Base-by-base conservation (phyloP, 371 early-diverging fungal species). In the Mortierella sp. region DNA sequence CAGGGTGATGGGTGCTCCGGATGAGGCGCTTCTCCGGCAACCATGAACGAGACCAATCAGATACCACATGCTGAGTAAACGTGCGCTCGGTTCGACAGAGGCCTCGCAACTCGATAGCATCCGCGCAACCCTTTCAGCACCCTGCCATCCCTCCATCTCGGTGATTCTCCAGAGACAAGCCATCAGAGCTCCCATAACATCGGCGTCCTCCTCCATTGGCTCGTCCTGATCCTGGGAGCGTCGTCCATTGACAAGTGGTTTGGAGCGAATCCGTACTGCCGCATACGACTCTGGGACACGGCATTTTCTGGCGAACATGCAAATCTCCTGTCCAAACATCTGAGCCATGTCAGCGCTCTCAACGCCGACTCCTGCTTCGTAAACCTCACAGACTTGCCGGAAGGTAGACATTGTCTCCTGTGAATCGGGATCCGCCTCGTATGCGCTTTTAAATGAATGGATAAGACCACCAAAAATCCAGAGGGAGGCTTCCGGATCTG, bases 391-490 rank as follows among this genome's bases (percentile, higher is more conserved):
- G 49, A 87, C 82, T 29, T 77, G 75, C n/a, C 68, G 75, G 65
- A 87, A 87, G 75, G 83, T 82, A 18, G 48, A 54, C 7, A 72
- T 54, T 38, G 83, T 77, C 49, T 80, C 80, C 1, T 73, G 56
- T 35, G 74, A 65, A 1, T 76, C 78, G 12, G 83, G 82, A 44
- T 82, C 78, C 8, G 46, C 54, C 27, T 87, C 87, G 35, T 80
- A 87, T 0, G 87, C 87, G 21, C 55, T 70, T 48, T 87, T 87
- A 74, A 87, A 87, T n/a, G 82, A 83, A 38, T 82, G 87, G 4
- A 82, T 76, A 71, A 78, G 75, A 7, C 76, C 51, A 5, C 87
- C 87, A 70, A 87, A 87, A 32, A 87, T 82, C 87, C 87, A 87
- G 12, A 87, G 83, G 0, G 87, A 87, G 8, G 87, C 83, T 5